phyloP scores from a whole-genome alignment of 768 basidiomycete genomes.

The Exidia glandulosa region DNA sequence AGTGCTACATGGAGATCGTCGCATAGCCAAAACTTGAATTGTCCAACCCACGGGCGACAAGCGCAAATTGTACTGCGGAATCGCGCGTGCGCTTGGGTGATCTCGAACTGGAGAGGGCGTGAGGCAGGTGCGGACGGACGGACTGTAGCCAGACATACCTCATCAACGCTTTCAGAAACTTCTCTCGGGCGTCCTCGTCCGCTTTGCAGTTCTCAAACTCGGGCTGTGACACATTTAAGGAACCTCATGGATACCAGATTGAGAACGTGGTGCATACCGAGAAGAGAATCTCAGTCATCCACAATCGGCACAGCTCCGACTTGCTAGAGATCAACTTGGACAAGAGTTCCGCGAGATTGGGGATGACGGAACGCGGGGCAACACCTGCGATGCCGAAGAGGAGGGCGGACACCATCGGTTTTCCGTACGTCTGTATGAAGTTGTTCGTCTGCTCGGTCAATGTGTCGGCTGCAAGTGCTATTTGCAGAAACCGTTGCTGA shows the following conservation, averaged over 20 bases:
- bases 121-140: not conserved
- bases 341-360: slow-evolving; percentile 76
- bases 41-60: slow-evolving; percentile 75
- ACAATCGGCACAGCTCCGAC: slow-evolving; percentile 43
- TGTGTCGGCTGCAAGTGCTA: slow-evolving; percentile 49
- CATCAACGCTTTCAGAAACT: slow-evolving; percentile 60
- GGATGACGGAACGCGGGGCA: slow-evolving; percentile 72
- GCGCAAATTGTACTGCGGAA: slow-evolving; percentile 77
- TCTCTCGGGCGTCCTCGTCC: slow-evolving; percentile 61
- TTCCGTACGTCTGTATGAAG: slow-evolving; percentile 46
- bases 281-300: slow-evolving; percentile 66
- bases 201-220: slow-evolving; percentile 69
- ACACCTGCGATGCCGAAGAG: slow-evolving; percentile 74
- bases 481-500: slow-evolving; percentile 26
- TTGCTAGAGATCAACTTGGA: slow-evolving; percentile 51
- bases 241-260: not conserved
- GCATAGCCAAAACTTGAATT: slow-evolving; percentile 82
- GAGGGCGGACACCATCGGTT: slow-evolving; percentile 57
- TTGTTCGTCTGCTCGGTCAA: slow-evolving; percentile 44
- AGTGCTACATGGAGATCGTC: slow-evolving; percentile 40
- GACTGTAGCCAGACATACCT: slow-evolving; percentile 32
- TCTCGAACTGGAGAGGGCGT: slow-evolving; percentile 39
- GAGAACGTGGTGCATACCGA: slow-evolving; percentile 30
- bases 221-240: slow-evolving; percentile 30
- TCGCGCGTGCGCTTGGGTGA: slow-evolving; percentile 66